A percentile compares a stretch with the other conserved stretches of the same genome.
Conservation (phyloP, 208 protist species). For the Leishmania tarentolae region DNA sequence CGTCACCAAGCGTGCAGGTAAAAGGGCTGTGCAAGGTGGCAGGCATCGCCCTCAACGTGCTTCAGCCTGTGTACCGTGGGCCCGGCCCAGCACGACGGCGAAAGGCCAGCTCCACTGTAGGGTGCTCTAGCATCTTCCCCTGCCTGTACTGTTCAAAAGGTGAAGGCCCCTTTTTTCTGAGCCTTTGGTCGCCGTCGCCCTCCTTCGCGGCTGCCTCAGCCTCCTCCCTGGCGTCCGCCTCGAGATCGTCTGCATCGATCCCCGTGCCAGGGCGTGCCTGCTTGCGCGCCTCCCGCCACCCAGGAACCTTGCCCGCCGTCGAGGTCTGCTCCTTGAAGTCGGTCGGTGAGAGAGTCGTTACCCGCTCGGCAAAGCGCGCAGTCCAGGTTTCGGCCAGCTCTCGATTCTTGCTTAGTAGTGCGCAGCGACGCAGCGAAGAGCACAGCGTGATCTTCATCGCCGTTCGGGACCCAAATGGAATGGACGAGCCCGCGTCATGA, state of each 20-base stretch:
- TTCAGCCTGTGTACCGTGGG: constrained; percentile 78
- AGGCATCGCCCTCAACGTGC: not conserved
- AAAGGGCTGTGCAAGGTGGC: not conserved
- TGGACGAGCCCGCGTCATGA: constrained; percentile 34
- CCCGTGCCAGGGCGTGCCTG: constrained; percentile 57
- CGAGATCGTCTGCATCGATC: constrained; percentile 66
- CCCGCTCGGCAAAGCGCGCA: constrained; percentile 62
- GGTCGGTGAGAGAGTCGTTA: constrained; percentile 43
- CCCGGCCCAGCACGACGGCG: constrained; percentile 46
- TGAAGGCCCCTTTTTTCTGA: constrained; percentile 8
- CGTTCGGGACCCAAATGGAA: constrained; percentile 59
- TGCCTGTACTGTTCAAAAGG: constrained; percentile 58
- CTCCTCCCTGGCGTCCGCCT: constrained; percentile 39
- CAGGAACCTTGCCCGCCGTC: constrained; percentile 15
- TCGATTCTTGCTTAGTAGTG: constrained; percentile 43
- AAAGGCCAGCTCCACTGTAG: constrained; percentile 65
- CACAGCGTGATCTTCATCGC: constrained; percentile 72
- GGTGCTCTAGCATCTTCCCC: constrained; percentile 74
- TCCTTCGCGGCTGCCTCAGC: constrained; percentile 1
- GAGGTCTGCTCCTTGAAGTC: constrained; percentile 53
- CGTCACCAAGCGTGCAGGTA: not conserved
- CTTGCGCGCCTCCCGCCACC: constrained; percentile 33
- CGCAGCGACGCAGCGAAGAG: constrained; percentile 75
- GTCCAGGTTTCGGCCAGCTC: constrained; percentile 74
- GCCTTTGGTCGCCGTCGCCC: not conserved